These are phyloP conservation scores for Gloeopeniophorella convolvens DNA, from an alignment of 768 basidiomycete species.

Conservation along the genomic window DNA sequence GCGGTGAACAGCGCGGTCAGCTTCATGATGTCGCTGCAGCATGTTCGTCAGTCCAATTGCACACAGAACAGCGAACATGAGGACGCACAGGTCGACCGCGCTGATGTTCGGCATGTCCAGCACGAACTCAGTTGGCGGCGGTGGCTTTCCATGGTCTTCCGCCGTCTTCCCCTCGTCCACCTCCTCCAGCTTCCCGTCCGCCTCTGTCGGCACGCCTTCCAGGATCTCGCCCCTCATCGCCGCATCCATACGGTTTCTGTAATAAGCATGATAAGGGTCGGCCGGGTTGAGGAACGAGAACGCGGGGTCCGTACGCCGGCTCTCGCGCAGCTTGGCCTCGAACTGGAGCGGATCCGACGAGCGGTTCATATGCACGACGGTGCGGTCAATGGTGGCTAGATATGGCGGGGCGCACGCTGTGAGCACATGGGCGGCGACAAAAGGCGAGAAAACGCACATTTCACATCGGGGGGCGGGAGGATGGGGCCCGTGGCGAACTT, in stretches of 20 bases:
- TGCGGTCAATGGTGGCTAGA: conserved; percentile 90
- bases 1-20: conserved; percentile 95
- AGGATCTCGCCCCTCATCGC: conserved; percentile 67
- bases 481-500: conserved; percentile 80
- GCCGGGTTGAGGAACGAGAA: conserved; percentile 97
- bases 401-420: not conserved
- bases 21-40: conserved; percentile 83
- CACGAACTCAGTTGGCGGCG: conserved; percentile 75
- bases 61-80: not conserved
- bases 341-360: conserved; percentile 92
- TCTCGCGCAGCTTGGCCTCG: conserved; percentile 96
- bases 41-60: not conserved
- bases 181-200: conserved; percentile 5
- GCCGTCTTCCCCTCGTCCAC: conserved; percentile 6
- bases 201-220: conserved; percentile 43
- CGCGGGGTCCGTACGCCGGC: conserved; percentile 93
- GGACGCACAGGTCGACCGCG: conserved; percentile 82
- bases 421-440: conserved; percentile 3
- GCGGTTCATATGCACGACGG: conserved; percentile 84
- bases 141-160: conserved; percentile 64
- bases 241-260: conserved; percentile 85
- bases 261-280: conserved; percentile 99
- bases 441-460: conserved; percentile 48
- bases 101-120: conserved; percentile 84
- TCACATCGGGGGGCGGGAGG: conserved; percentile 93